These are phyloP conservation scores for Cucurbita ficifolia DNA, from an alignment of 306 rosid species.

Conservation along the genomic window DNA sequence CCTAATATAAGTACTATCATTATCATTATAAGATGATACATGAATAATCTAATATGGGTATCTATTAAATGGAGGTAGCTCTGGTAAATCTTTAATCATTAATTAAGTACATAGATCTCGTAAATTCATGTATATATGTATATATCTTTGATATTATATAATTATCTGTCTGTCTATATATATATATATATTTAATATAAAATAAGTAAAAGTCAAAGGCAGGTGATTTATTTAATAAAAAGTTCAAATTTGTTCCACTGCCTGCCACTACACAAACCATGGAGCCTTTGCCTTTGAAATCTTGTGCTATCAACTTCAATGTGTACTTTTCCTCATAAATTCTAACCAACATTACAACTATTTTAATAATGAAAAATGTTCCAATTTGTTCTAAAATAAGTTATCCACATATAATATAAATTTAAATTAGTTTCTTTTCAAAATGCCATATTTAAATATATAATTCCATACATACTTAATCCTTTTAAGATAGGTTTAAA, in stretches of 20 bases:
- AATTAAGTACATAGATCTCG: no score
- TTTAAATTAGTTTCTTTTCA: neutral
- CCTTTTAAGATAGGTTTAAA: no score
- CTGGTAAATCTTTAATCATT: no score
- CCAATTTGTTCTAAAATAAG: neutral
- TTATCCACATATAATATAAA: neutral
- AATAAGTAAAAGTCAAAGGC: neutral
- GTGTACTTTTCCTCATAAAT: neutral
- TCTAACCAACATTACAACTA: neutral
- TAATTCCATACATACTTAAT: no score
- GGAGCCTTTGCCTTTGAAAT: neutral
- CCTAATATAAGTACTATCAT: no score
- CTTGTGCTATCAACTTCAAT: neutral
- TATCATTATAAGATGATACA: no score
- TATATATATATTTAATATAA: no score
- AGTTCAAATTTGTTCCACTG: constrained; percentile 6
- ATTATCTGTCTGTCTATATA: no score
- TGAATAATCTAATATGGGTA: no score
- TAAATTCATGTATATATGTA: no score
- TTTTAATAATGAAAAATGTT: neutral
- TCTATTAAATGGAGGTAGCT: no score
- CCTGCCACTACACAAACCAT: neutral
- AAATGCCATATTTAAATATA: neutral
- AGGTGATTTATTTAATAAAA: neutral
- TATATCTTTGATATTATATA: no score